Base-by-base conservation (phyloP, 164 flowering plant species). In the Annona squamosa region DNA sequence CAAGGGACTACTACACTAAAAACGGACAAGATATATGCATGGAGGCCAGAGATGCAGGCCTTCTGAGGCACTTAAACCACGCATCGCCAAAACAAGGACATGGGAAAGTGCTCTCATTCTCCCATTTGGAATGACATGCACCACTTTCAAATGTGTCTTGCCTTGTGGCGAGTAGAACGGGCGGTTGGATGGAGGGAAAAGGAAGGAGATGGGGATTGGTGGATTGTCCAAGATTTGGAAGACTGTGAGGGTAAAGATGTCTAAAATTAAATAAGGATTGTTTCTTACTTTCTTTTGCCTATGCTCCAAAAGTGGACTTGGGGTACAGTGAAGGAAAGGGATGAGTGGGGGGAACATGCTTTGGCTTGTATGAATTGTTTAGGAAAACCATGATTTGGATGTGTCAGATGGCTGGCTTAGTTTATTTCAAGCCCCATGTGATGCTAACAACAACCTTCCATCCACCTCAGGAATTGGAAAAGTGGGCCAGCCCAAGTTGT, bases 381-480 rank as follows among this genome's bases (percentile, higher is more conserved):
- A 77, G 73, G 79, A 73, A 77, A 80, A 76, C 67, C 76, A 75
- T 79, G 83, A 81, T 81, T 79, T 79, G 83, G 80, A 77, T 80
- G 63, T 81, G 79, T 80, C 80, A 78, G 75, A 43, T 48, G 67
- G 65, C 7, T 46, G 78, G 69, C 76, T 74, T 76, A 48, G 64
- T 76, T 80, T 73, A 78, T 78, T 41, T 59, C 57, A 48, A 48
- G 46, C 45, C 82, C 85, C 81, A 83, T 80, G 85, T 78, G 85
- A 79, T 46, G 67, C 71, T 70, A 77, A 52, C 81, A 67, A 70
- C 74, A 75, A 71, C 78, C 73, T 70, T 64, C 67, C 72, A 46
- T 74, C 67, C 63, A 44, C 57, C 59, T 17, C 47, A 71, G 74
- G 77, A 78, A 76, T 73, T 78, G 80, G 79, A 16, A 78, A 78